Evolutionary conservation across 805 yeast genomes (phyloP), one percentile per base, ranked within the genome.

Genomic region (Candida jianshihensis): DNA sequence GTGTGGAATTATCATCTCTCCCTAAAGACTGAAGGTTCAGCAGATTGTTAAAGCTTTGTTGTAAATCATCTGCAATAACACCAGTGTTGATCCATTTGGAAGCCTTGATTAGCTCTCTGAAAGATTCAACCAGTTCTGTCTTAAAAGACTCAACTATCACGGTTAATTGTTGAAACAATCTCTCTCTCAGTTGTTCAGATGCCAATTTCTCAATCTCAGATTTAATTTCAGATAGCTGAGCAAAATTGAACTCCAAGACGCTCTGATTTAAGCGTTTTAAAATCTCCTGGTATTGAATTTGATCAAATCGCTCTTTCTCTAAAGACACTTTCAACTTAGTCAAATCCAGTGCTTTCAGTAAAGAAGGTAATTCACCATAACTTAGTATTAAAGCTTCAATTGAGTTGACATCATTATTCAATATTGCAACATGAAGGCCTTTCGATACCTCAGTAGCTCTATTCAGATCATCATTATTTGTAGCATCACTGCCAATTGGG

Each of bases 311-410:
- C n/a, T 18, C 31, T 2, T 22, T 15, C 10, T 11, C 17, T 11
- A 49, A 31, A 6, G 19, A 8, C 14, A 20, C 31, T 17, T 33
- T 44, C 30, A 40, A 41, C 6, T 25, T n/a, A 1, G 48, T 21
- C 6, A 51, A 29, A 14, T 39, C 29, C 27, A 36, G 40, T 7
- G 49, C 50, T 10, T 38, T 48, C 16, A 38, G 16, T 2, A 53
- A 36, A 2, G 45, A 34, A 12, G 40, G 42, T 5, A 51, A 28
- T 1, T 38, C 35, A 7, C 55, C 56, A 39, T 46, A 38, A 1
- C 43, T 33, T 2, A 37, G 15, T 0, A 51, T 41, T 21, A 60
- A 50, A 5, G 51, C 49, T 3, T 53, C 47, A 16, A 59, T 37
- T 0, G 46, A 44, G 3, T 28, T 42, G 19, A 35, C 3, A n/a